phyloP scores from a whole-genome alignment of 441 rosid species.

The Kokia cookei region DNA sequence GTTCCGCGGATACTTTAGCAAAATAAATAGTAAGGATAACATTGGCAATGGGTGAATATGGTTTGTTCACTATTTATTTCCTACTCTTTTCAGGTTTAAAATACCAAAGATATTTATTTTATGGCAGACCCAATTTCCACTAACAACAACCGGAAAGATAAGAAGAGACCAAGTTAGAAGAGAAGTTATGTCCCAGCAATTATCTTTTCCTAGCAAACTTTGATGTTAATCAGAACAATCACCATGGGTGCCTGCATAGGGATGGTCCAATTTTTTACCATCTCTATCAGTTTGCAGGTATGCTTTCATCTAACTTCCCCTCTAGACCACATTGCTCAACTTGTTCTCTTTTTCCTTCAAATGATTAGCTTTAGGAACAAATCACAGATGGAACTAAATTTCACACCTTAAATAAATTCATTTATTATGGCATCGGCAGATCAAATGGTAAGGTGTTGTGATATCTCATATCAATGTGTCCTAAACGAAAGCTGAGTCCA shows the following conservation, averaged over 20 bases:
- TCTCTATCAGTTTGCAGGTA: too few relatives aligned
- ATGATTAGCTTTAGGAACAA: too few relatives aligned
- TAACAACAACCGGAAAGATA: constrained; percentile 65
- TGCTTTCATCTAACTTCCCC: too few relatives aligned
- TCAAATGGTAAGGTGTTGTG: too few relatives aligned
- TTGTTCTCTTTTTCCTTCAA: too few relatives aligned
- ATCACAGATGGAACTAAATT: too few relatives aligned
- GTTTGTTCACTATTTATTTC: neutral
- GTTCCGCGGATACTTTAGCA: neutral
- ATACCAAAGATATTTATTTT: constrained; percentile 50
- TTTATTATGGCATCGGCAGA: too few relatives aligned
- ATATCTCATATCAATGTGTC: too few relatives aligned
- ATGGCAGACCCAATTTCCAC: constrained; percentile 66
- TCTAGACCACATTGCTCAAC: too few relatives aligned
- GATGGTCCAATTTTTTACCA: too few relatives aligned
- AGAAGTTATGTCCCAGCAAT: constrained; percentile 39
- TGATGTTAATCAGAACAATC: constrained; percentile 18
- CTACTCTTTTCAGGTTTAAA: constrained; percentile 54
- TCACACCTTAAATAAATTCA: too few relatives aligned
- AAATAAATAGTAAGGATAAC: neutral
- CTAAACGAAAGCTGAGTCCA: too few relatives aligned
- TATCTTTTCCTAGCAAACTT: constrained; percentile 39
- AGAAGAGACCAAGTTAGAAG: constrained; percentile 54
- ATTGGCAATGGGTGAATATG: neutral
- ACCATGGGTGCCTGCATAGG: neutral